Evolutionary conservation across 202 grass and related monocot genomes (phyloP).

Genomic region (Panicum virgatum): DNA sequence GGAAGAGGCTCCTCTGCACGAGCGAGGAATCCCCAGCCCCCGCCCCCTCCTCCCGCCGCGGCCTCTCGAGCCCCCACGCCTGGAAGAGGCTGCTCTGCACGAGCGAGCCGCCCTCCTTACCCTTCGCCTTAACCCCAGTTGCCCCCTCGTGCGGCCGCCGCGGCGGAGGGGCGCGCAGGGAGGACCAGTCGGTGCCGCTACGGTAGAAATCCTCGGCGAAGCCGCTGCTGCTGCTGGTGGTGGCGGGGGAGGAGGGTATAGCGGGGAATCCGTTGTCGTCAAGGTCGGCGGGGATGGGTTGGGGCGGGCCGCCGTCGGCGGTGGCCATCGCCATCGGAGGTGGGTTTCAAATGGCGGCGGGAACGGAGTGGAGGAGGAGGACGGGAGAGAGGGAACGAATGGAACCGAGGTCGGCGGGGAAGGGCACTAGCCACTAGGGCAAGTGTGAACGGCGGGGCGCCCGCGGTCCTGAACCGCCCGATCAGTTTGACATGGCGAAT

Average conservation of each 20-base stretch:
- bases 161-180: slow-evolving; percentile 34
- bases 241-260: slow-evolving; percentile 20
- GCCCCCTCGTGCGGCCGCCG: background rate
- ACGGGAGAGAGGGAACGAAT: background rate
- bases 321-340: slow-evolving; percentile 51
- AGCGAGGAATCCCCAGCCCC: slow-evolving; percentile 7
- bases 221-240: background rate
- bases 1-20: slow-evolving; percentile 71
- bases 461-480: too few relatives aligned
- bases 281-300: slow-evolving; percentile 9
- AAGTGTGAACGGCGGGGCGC: too few relatives aligned
- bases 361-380: too few relatives aligned
- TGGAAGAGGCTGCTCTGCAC: slow-evolving; percentile 66
- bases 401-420: too few relatives aligned
- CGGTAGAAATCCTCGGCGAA: slow-evolving; percentile 52
- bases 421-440: too few relatives aligned
- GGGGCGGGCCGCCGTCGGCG: slow-evolving; percentile 4
- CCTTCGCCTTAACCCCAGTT: slow-evolving; percentile 13
- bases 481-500: too few relatives aligned
- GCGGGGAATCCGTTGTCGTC: slow-evolving; percentile 65
- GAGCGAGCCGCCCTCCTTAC: slow-evolving; percentile 11
- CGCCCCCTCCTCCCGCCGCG: background rate
- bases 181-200: slow-evolving; percentile 53
- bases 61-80: slow-evolving; percentile 59
- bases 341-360: slow-evolving; percentile 49